Percentiles rank a stretch among this genome's conserved stretches.
These are phyloP conservation scores for Ophiostoma novo-ulmi DNA, from an alignment of 2,329 filamentous ascomycete species.

Conservation along the genomic window DNA sequence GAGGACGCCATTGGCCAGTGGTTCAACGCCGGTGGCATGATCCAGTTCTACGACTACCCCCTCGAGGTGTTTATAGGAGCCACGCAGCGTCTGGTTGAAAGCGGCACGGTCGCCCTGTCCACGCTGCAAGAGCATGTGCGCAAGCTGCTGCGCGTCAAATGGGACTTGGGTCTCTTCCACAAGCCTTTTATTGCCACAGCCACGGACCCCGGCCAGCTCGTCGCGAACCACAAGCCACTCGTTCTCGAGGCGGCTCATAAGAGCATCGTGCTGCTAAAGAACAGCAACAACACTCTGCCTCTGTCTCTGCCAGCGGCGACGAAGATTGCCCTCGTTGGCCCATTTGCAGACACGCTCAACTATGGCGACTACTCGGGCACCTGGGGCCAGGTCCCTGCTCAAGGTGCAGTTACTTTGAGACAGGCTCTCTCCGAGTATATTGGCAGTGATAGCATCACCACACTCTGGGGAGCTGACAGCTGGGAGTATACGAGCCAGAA, in stretches of 20 bases:
- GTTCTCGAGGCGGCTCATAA: background rate
- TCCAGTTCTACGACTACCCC: conserved; percentile 17
- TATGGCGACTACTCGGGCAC: conserved; percentile 19
- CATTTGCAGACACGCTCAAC: conserved; percentile 17
- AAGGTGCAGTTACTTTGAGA: background rate
- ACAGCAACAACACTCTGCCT: background rate
- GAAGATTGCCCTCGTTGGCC: conserved; percentile 1
- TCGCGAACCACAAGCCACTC: background rate
- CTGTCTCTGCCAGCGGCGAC: background rate
- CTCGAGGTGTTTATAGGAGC: conserved; percentile 11
- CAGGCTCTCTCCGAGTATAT: background rate
- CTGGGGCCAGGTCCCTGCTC: conserved; percentile 14
- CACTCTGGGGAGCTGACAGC: background rate
- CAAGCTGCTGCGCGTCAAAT: background rate
- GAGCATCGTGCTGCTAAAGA: background rate
- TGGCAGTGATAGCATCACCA: background rate
- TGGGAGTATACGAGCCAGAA: conserved; percentile 2
- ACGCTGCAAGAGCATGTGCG: background rate
- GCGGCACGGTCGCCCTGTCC: background rate
- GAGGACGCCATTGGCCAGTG: conserved; percentile 16
- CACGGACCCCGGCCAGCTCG: background rate
- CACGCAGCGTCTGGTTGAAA: background rate
- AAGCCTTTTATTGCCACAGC: background rate
- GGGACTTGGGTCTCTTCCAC: background rate
- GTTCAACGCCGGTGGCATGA: conserved; percentile 20